A percentile compares a stretch with the other conserved stretches of the same genome.
phyloP scores from a whole-genome alignment of 805 yeast species.

The Yamadazyma takamatsuzukensis region DNA sequence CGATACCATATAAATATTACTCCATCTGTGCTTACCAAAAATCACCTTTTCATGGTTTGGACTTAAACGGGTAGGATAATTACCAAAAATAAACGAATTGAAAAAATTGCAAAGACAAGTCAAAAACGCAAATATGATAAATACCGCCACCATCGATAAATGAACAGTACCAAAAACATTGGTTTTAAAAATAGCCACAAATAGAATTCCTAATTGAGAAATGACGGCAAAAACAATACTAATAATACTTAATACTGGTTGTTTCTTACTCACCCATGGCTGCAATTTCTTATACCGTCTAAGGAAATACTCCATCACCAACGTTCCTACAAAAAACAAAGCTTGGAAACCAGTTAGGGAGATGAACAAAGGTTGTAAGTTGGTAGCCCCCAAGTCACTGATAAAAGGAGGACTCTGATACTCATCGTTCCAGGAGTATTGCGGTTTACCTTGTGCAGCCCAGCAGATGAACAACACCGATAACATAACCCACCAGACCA shows the following conservation, averaged over 20 bases:
- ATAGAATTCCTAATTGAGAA: constrained; percentile 70
- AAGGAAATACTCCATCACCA: constrained; percentile 59
- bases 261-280: constrained; percentile 44
- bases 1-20: constrained; percentile 44
- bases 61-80: constrained; percentile 30
- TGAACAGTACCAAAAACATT: constrained; percentile 56
- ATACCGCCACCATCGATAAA: constrained; percentile 65
- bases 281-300: constrained; percentile 56
- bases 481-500: constrained; percentile 91
- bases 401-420: constrained; percentile 61
- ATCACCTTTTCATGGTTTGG: constrained; percentile 38
- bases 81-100: constrained; percentile 37
- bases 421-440: constrained; percentile 50
- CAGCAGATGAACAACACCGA: constrained; percentile 74
- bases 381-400: constrained; percentile 86
- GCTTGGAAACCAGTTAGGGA: constrained; percentile 77
- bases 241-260: constrained; percentile 41
- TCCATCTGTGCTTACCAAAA: constrained; percentile 35
- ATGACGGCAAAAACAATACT: constrained; percentile 43
- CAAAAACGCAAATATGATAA: constrained; percentile 63
- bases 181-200: constrained; percentile 74
- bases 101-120: constrained; percentile 36
- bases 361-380: constrained; percentile 79
- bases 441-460: constrained; percentile 78
- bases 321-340: constrained; percentile 60